Conservation (phyloP, 768 basidiomycete genomes). For the Pluteus cervinus region DNA sequence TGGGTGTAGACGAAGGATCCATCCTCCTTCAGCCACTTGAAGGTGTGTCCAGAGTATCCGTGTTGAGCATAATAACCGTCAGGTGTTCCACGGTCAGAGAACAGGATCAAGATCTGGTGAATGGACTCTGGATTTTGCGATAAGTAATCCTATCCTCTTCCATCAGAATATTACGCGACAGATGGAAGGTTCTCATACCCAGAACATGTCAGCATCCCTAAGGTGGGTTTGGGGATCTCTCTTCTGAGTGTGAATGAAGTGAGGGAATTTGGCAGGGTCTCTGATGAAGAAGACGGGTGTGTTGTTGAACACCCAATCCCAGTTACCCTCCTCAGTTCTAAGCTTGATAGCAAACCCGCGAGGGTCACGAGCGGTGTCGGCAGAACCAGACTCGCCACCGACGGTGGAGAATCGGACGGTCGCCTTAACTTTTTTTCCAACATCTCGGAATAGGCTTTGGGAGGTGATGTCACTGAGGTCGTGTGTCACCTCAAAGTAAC, state of each 20-base stretch:
- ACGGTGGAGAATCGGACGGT: constrained; percentile 95
- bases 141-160: constrained; percentile 66
- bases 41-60: constrained; percentile 92
- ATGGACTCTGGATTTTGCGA: constrained; percentile 85
- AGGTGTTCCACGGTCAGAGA: constrained; percentile 95
- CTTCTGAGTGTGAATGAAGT: constrained; percentile 94
- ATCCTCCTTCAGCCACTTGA: constrained; percentile 80
- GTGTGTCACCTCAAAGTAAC: constrained; percentile 87
- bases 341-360: constrained; percentile 91
- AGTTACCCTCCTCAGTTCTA: constrained; percentile 86
- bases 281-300: constrained; percentile 90
- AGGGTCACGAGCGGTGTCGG: constrained; percentile 90
- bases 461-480: constrained; percentile 79
- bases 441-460: constrained; percentile 56
- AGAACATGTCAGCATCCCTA: constrained; percentile 83
- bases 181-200: constrained; percentile 36
- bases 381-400: constrained; percentile 80
- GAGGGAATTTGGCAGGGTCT: constrained; percentile 84
- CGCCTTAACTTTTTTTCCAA: constrained; percentile 62
- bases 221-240: constrained; percentile 88
- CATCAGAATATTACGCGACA: constrained; percentile 11
- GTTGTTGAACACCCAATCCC: constrained; percentile 92
- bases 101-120: constrained; percentile 84
- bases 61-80: constrained; percentile 84
- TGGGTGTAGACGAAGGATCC: constrained; percentile 85